These are phyloP conservation scores for Lasiodiplodia hormozganensis DNA, from an alignment of 2,329 filamentous ascomycete species.

Conservation along the genomic window DNA sequence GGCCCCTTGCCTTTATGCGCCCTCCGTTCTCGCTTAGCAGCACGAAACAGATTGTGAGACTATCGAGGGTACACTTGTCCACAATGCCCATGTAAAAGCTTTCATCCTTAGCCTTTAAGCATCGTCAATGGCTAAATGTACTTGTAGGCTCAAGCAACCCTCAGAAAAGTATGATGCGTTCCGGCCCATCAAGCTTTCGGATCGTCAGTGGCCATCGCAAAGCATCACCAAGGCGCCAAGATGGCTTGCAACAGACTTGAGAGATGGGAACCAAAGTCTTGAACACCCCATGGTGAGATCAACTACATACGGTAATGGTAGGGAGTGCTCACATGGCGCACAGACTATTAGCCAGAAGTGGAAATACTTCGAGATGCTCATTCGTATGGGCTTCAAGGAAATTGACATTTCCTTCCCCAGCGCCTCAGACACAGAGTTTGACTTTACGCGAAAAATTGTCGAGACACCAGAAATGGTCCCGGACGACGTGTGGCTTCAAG, in stretches of 20 bases:
- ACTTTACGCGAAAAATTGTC: conserved; percentile 87
- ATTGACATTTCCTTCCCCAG: conserved; percentile 97
- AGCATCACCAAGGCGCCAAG: conserved; percentile 82
- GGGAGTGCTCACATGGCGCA: conserved; percentile 7
- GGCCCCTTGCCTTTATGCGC: too few relatives aligned
- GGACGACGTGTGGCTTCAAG: conserved; percentile 89
- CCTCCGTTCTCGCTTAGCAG: too few relatives aligned
- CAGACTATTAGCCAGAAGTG: conserved; percentile 95
- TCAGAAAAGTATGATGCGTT: conserved; percentile 79
- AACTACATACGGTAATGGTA: neutral
- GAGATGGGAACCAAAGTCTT: conserved; percentile 93
- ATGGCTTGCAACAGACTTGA: conserved; percentile 86
- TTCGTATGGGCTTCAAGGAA: conserved; percentile 92
- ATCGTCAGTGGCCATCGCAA: conserved; percentile 85
- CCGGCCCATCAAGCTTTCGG: conserved; percentile 68
- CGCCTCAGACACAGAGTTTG: conserved; percentile 92
- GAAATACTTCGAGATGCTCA: conserved; percentile 92
- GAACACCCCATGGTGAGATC: conserved; percentile 83
- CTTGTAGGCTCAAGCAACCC: conserved; percentile 70
- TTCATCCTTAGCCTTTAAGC: neutral
- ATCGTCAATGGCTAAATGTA: neutral
- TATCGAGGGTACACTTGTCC: neutral
- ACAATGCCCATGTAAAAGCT: neutral
- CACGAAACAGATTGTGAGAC: neutral
- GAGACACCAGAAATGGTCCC: conserved; percentile 83